phyloP scores from a whole-genome alignment of 1,284 basidiomycete genomes.

The Vanrija humicola region DNA sequence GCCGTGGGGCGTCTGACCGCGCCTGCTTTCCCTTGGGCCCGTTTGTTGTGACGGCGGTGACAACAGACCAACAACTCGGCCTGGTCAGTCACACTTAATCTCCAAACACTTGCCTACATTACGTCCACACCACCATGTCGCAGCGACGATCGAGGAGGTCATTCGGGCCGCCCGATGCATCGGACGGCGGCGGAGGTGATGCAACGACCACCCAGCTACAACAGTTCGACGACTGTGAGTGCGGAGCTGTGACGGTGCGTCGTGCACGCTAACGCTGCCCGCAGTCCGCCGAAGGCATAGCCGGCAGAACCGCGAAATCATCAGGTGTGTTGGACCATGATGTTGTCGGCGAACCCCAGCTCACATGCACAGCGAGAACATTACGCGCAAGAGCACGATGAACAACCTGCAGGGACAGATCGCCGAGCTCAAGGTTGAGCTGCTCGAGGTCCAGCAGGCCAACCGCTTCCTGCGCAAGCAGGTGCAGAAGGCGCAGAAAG shows the following conservation, averaged over 20 bases:
- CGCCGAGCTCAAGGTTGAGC: conserved; percentile 10
- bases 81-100: no score
- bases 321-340: conserved; percentile 1
- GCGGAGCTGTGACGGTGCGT: no score
- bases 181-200: no score
- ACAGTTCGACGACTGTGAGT: conserved; percentile 12
- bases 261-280: not conserved
- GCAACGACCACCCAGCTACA: not conserved
- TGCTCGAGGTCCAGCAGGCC: conserved; percentile 4
- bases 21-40: no score
- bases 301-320: conserved; percentile 17
- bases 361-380: conserved; percentile 12
- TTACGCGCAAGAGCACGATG: conserved; percentile 7
- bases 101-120: no score
- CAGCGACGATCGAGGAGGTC: no score
- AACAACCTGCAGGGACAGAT: conserved; percentile 13
- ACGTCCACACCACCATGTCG: no score
- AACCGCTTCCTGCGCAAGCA: conserved; percentile 4
- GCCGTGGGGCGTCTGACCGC: no score
- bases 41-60: no score
- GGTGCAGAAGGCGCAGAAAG: not conserved
- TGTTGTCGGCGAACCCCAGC: not conserved
- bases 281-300: conserved; percentile 16
- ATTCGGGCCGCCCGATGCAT: no score
- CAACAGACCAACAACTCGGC: no score